These are phyloP conservation scores for rapeseed (Brassica napus) DNA, from an alignment of 345 rosid genomes.

Conservation along the genomic window Da-Ae NC_063442.1:44157501-44158000, in stretches of 20 bases:
- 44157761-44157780: constrained; percentile 6
- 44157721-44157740: constrained; percentile 28
- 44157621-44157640: neutral
- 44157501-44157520: neutral
- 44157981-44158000: neutral
- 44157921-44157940: constrained; percentile 35
- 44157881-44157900: constrained; percentile 35
- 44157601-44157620: neutral
- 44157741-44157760: constrained; percentile 23
- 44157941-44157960: neutral
- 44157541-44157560: neutral
- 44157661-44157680: neutral
- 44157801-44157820: constrained; percentile 40
- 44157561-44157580: neutral
- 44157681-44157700: neutral
- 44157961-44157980: constrained; percentile 2
- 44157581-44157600: neutral
- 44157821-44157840: constrained; percentile 27
- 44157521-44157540: neutral
- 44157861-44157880: constrained; percentile 35
- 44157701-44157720: constrained; percentile 1
- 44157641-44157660: neutral
- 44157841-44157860: constrained; percentile 9
- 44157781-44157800: constrained; percentile 5
- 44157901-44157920: constrained; percentile 31